Evolutionary conservation across 345 rosid genomes (phyloP), one percentile per base, ranked within the genome.

Genomic region (Excoecaria agallocha): DNA sequence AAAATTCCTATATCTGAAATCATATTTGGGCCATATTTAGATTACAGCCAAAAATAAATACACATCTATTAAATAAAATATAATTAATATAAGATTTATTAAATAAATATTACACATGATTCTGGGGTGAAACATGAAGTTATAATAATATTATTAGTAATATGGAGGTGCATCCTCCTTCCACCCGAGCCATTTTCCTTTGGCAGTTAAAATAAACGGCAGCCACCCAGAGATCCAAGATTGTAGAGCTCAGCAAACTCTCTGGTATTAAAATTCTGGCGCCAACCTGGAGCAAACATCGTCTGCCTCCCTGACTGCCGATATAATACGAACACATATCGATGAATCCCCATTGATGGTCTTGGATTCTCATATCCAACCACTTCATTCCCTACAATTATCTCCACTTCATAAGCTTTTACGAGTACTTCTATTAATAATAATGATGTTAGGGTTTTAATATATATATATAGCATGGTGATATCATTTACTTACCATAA

Each of bases 151-250:
- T 0, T 30, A 30, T 0, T 30, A 30, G 2, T 30, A 30, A 30
- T 30, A 30, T 30, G 30, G 2, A 30, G 2, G 30, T 30, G 30
- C 30, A 43, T 43, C 4, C 60, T 56, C 30, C 60, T 56, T 20
- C 63, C 63, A 9, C 63, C 63, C 0, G 38, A 9, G n/a, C 63
- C 38, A 59, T 12, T 25, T 13, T 59, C 38, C 63, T 24, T 4
- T 59, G 63, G 16, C 63, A 59, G 8, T 59, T 59, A 59, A 59
- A 59, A 25, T 59, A 59, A 25, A 59, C 25, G n/a, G 60, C 60
- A 10, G 30, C 60, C 5, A 56, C 60, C 60, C 7, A 30, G 60
- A 4, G 60, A 13, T 15, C 58, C 3, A 17, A 56, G 30, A 56
- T 56, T 56, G 60, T 56, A 56, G 12, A 56, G 60, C 30, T 56